Evolutionary conservation across 1,284 basidiomycete species (phyloP).

Genomic region (Ustilago sp.): DNA sequence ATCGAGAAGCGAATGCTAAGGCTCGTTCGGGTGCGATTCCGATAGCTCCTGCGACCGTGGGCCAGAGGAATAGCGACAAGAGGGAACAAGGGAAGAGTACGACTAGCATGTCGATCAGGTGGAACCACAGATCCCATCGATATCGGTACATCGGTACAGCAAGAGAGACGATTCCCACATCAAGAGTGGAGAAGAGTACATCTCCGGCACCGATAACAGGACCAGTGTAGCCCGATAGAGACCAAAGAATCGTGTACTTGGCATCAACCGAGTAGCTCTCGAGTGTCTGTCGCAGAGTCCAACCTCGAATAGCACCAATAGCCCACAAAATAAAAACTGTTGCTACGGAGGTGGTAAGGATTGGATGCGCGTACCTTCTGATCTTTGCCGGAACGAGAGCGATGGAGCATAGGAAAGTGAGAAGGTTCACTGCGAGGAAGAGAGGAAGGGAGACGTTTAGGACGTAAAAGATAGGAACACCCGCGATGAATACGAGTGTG

Average conservation of each 20-base stretch:
- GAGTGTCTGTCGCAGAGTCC: conserved; percentile 38
- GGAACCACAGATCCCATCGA: conserved; percentile 48
- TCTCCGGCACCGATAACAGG: conserved; percentile 62
- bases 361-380: conserved; percentile 58
- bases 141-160: conserved; percentile 64
- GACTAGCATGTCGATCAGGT: conserved; percentile 46
- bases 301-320: conserved; percentile 42
- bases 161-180: conserved; percentile 61
- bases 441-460: conserved; percentile 57
- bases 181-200: conserved; percentile 55
- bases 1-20: conserved; percentile 51
- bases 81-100: conserved; percentile 51
- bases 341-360: conserved; percentile 56
- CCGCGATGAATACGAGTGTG: conserved; percentile 45
- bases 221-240: conserved; percentile 44
- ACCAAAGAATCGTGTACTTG: conserved; percentile 56
- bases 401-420: conserved; percentile 58
- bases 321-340: conserved; percentile 62
- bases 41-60: conserved; percentile 38
- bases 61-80: conserved; percentile 58
- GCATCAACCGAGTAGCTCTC: conserved; percentile 48
- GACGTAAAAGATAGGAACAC: conserved; percentile 55
- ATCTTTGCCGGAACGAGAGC: conserved; percentile 52
- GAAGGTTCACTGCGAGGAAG: conserved; percentile 56
- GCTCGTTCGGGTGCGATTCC: conserved; percentile 49